Evolutionary conservation across 768 basidiomycete species (phyloP), one percentile per base, ranked within the genome.

Genomic region (Holtermannia corniformis): DNA sequence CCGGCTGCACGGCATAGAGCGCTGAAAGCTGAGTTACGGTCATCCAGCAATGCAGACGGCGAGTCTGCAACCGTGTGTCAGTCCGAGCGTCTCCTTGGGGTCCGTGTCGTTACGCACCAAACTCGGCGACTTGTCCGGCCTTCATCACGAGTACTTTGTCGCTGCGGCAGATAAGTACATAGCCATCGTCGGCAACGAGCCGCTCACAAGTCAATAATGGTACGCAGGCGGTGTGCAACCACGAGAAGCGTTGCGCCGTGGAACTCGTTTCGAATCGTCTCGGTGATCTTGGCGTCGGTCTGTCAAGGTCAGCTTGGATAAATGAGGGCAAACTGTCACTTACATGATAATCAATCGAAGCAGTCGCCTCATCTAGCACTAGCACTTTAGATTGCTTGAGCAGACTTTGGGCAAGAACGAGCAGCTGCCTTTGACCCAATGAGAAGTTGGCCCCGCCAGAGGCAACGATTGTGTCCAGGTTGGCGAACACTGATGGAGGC

Each of bases 341-440:
- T 57, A 47, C 68, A 67, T 70, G 70, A 42, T 69, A 69, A 43
- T 73, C 72, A 12, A 72, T 62, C 5, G 64, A 68, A 1, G 65
- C 66, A 3, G 70, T 72, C 1, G 70, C 70, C 61, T 72, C 69
- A 55, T 71, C 72, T 62, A 73, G 64, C 1, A 73, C 62, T n/a
- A 72, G 47, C 12, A 73, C 56, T 41, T 57, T 70, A 14, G 68
- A 61, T 14, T 49, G 43, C 52, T 68, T 68, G 44, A 73, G 47
- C 41, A 73, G 43, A 7, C 71, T 69, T 32, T 69, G 44, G 16
- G 68, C 68, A 1, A 73, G 50, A 40, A 67, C 64, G n/a, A 73
- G 55, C 11, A 73, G 54, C 49, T 73, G 72, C 25, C 71, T 44
- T 45, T 73, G 64, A 1, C 72, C 72, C 22, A 68, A 64, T 47